Conservation (phyloP, 75 land plant genomes). For the Pseudotsuga menziesii region DNA sequence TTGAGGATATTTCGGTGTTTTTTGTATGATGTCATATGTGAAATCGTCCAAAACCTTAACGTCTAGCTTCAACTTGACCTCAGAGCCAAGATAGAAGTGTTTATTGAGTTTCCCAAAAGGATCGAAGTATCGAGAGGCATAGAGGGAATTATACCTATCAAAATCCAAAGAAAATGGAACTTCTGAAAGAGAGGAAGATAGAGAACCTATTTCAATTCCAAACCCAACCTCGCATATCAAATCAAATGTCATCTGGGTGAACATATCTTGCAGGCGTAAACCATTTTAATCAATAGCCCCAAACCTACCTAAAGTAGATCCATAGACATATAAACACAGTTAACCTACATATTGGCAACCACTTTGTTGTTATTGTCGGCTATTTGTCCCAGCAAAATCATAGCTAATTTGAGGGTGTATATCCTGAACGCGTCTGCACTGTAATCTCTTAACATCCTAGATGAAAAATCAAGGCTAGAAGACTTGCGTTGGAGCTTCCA, state of each 20-base stretch:
- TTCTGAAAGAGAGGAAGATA: constrained; percentile 10
- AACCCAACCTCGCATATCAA: too few species aligned
- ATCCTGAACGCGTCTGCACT: constrained; percentile 8
- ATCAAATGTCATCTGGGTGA: too few species aligned
- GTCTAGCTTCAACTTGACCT: constrained; percentile 5
- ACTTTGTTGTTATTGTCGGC: too few species aligned
- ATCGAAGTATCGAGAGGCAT: constrained; percentile 12
- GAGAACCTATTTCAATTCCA: too few species aligned
- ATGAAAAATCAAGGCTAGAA: constrained; percentile 26
- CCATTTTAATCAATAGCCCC: too few species aligned
- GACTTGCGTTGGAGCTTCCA: constrained; percentile 30
- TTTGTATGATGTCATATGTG: constrained; percentile 10
- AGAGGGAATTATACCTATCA: constrained; percentile 12
- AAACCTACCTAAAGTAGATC: too few species aligned
- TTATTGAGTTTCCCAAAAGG: constrained; percentile 16
- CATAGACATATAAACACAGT: too few species aligned
- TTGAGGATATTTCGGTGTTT: constrained; percentile 1
- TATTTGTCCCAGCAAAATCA: background rate
- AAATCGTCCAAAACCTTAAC: constrained; percentile 12
- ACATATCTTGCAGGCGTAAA: too few species aligned
- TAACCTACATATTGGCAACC: too few species aligned
- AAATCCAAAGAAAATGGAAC: constrained; percentile 26
- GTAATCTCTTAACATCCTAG: constrained; percentile 19
- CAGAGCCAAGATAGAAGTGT: constrained; percentile 15
- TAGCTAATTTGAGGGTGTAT: background rate